Evolutionary conservation across 495 filamentous ascomycete species (phyloP), one percentile per base, ranked within the genome.

Genomic region (Lasiosphaeria hispida): DNA sequence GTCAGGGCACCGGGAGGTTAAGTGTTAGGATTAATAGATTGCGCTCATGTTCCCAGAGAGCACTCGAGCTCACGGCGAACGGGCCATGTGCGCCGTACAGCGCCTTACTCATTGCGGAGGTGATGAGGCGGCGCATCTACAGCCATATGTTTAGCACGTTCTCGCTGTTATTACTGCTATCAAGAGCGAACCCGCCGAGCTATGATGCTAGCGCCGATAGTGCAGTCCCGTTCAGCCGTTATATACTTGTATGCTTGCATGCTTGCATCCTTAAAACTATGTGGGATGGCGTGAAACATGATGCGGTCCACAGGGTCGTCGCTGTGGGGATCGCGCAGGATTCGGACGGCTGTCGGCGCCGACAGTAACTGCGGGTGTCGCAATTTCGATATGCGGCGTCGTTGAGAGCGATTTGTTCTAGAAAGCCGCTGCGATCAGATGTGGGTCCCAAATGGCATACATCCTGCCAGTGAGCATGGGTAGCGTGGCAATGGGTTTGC

Each of bases 391-490:
- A 10, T 56, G 51, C 13, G 61, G 61, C 3, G 4, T 47, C 2
- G 41, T 44, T 5, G 59, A 62, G 15, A 65, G 59, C 13, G 48
- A 11, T 18, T 59, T 65, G 52, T n/a, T 59, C 7, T 48, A 39
- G 43, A 62, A 38, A 9, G 55, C 58, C n/a, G 63, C 45, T 8
- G 63, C 14, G 48, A 59, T 47, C 2, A 62, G 45, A 3, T 42
- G 10, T 1, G 63, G 64, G 37, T 61, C 59, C 53, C 56, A 63
- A 33, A 67, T 47, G 37, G 57, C 64, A 41, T 67, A 67, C 34
- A 67, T 23, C 41, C 64, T 67, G 43, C 64, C 64, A 1, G 45
- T 60, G 10, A 67, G 57, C 61, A 67, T 67, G 17, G 61, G 64
- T 1, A 67, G 59, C 3, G 61, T 67, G 11, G 56, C 61, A 48